Evolutionary conservation across 2,329 filamentous ascomycete genomes (phyloP).

Genomic region (Cyphellophora europaea): DNA sequence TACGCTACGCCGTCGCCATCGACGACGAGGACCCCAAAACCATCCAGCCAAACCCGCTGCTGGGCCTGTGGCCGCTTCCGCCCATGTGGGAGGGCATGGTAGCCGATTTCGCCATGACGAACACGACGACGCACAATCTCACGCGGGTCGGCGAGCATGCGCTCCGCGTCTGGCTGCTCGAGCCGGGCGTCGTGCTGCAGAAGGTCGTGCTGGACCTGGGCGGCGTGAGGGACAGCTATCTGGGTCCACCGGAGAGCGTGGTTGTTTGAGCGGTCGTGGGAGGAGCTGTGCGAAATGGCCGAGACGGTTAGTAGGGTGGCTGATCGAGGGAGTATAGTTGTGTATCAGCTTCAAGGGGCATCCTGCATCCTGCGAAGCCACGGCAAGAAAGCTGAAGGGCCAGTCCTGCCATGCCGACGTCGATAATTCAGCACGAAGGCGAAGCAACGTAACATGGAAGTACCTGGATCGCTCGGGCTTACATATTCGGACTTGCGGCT

Average conservation of each 20-base stretch:
- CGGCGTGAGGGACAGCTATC: conserved; percentile 44
- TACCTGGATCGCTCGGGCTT: too few species aligned
- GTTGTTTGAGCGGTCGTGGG: too few species aligned
- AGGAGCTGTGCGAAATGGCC: too few species aligned
- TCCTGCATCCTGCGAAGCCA: too few species aligned
- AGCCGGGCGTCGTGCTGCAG: conserved; percentile 46
- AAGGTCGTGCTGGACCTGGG: conserved; percentile 49
- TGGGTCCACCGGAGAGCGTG: conserved; percentile 47
- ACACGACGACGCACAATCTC: conserved; percentile 34
- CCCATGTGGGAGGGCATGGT: conserved; percentile 12
- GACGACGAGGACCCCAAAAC: conserved; percentile 31
- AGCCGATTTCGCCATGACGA: conserved; percentile 9
- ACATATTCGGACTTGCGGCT: too few species aligned
- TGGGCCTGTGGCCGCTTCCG: conserved; percentile 9
- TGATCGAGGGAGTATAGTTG: too few species aligned
- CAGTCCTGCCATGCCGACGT: too few species aligned
- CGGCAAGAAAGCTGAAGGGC: too few species aligned
- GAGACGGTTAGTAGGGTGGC: too few species aligned
- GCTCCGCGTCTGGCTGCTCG: conserved; percentile 42
- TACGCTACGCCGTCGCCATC: conserved; percentile 42
- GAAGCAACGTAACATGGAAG: too few species aligned
- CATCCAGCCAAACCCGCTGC: conserved; percentile 24
- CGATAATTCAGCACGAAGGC: too few species aligned
- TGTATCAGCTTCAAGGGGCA: too few species aligned
- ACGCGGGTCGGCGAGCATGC: conserved; percentile 37